Percentiles rank a stretch among this genome's conserved stretches.
phyloP scores from a whole-genome alignment of 805 yeast genomes.

The Ogataea degrootiae region DNA sequence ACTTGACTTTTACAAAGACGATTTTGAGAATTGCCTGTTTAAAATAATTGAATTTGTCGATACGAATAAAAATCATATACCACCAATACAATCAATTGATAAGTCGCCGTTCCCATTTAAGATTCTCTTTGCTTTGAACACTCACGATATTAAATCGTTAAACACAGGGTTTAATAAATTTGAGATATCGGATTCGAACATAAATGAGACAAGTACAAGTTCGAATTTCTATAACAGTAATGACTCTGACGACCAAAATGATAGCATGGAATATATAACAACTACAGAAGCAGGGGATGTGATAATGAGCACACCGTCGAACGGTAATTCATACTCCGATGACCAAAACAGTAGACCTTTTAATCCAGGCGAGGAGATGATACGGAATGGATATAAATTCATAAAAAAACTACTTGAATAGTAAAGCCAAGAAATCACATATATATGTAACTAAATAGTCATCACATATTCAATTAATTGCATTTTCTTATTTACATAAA shows the following conservation, averaged over 20 bases:
- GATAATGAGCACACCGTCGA: slow-evolving; percentile 11
- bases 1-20: slow-evolving; percentile 27
- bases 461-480: no score
- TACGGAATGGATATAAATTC: slow-evolving; percentile 31
- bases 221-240: slow-evolving; percentile 3
- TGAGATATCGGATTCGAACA: slow-evolving; percentile 9
- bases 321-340: neutral
- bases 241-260: slow-evolving; percentile 11
- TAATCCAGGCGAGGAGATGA: slow-evolving; percentile 27
- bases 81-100: slow-evolving; percentile 66
- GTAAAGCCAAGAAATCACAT: neutral
- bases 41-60: slow-evolving; percentile 52
- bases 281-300: slow-evolving; percentile 24
- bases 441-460: neutral
- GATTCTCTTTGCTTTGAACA: slow-evolving; percentile 27
- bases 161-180: slow-evolving; percentile 21
- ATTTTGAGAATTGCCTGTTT: slow-evolving; percentile 37
- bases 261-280: slow-evolving; percentile 25
- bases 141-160: slow-evolving; percentile 22
- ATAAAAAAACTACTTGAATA: slow-evolving; percentile 35
- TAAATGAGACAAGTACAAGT: neutral
- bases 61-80: slow-evolving; percentile 59
- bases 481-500: no score
- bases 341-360: slow-evolving; percentile 8
- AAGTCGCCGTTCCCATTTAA: slow-evolving; percentile 60